Evolutionary conservation across 2,329 filamentous ascomycete species (phyloP), one percentile per base, ranked within the genome.

Genomic region (Neophaeococcomyces aloes): DNA sequence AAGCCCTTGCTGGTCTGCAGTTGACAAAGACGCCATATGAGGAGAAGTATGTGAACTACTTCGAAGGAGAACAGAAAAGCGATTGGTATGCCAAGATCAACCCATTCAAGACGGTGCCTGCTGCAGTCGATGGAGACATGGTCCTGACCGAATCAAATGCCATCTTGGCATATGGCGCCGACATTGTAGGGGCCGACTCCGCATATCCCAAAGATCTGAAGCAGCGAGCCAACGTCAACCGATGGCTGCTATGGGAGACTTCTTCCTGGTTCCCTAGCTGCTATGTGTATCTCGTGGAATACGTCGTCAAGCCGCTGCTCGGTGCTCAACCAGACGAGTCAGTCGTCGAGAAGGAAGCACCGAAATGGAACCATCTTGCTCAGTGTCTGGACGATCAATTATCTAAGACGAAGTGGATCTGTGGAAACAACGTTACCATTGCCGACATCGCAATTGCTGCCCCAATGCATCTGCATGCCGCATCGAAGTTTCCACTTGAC

Each of bases 181-280:
- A 68, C 31, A 45, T 55, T 18, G 48, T 46, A 31, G 55, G 53
- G 3, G 54, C 49, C 27, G 53, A 56, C 13, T 46, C 56, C 3
- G 56, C 60, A 29, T 68, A 66, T 44, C 63, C 65, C 1, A 61
- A 59, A 37, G 64, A 67, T 44, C 49, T 60, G 23, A 64, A 65
- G 49, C 39, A 58, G 38, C 61, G 65, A 17, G 63, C 63, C 8
- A 52, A 61, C 14, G 54, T 65, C 46, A 66, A 67, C 44, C 50
- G 59, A 7, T 68, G 63, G 64, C 53, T 68, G 10, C 58, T 67
- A 2, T 68, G 65, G 65, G 65, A 68, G 42, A 56, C 63, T 0
- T 60, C 57, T 2, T 57, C 57, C 3, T 68, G 65, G 65, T 68
- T 67, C 44, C 55, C 50, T 7, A 62, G 53, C 29, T 64, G 61